A percentile compares a stretch with the other conserved stretches of the same genome.
Evolutionary conservation across 805 yeast genomes (phyloP).

Genomic region (Candida hungchunana): DNA sequence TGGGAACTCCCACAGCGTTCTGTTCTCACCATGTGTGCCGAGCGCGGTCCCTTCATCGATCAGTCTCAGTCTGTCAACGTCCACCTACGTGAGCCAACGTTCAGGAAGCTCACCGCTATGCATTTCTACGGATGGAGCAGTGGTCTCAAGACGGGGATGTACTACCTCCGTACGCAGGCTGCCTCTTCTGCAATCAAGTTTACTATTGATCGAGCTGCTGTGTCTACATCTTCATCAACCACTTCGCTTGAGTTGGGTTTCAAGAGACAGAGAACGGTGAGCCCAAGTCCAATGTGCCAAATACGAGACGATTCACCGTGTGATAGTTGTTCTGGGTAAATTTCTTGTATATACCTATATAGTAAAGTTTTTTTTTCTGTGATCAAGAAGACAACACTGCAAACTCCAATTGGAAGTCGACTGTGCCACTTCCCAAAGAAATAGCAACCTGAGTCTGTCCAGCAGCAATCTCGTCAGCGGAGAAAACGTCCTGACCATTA

Average conservation of each 20-base stretch:
- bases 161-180: constrained; percentile 92
- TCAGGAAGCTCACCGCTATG: constrained; percentile 94
- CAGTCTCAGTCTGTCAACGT: constrained; percentile 92
- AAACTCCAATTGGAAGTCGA: too few relatives aligned
- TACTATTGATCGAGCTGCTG: constrained; percentile 37
- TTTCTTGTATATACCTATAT: not conserved
- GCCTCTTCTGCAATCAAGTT: constrained; percentile 96
- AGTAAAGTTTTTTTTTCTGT: too few relatives aligned
- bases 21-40: constrained; percentile 82
- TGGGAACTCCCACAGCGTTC: constrained; percentile 93
- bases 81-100: constrained; percentile 80
- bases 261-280: not conserved
- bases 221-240: not conserved
- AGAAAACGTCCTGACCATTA: constrained; percentile 12
- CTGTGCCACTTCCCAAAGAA: constrained; percentile 1
- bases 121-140: constrained; percentile 97
- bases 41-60: constrained; percentile 76
- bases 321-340: constrained; percentile 1
- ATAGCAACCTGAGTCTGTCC: too few relatives aligned
- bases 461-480: constrained; percentile 12
- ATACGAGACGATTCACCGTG: constrained; percentile 1
- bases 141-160: constrained; percentile 96
- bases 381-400: too few relatives aligned
- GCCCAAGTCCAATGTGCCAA: not conserved
- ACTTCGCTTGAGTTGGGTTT: not conserved